These are phyloP conservation scores for Lyophyllum atratum DNA, from an alignment of 768 basidiomycete species.

Conservation along the genomic window DNA sequence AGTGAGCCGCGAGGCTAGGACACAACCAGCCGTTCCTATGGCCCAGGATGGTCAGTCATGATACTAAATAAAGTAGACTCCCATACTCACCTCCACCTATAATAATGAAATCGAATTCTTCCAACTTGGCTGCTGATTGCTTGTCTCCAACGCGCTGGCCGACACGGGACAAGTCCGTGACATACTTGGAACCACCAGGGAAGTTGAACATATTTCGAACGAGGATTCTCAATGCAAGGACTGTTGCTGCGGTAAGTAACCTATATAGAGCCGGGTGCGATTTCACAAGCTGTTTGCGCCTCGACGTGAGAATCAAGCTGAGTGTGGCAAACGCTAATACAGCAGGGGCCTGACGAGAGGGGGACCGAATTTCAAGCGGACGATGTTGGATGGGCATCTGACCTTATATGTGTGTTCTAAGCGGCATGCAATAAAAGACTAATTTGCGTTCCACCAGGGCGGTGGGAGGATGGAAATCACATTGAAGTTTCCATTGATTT, in stretches of 20 bases:
- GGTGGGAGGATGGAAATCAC: constrained; percentile 2
- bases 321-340: background rate
- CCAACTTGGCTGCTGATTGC: constrained; percentile 9
- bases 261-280: background rate
- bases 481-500: background rate
- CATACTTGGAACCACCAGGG: constrained; percentile 6
- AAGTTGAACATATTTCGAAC: constrained; percentile 7
- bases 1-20: constrained; percentile 56
- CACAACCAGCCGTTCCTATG: constrained; percentile 66
- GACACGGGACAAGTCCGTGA: constrained; percentile 27
- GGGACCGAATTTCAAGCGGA: background rate
- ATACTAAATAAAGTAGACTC: background rate
- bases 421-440: too few relatives aligned
- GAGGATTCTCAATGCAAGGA: background rate
- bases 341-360: background rate
- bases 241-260: background rate
- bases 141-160: constrained; percentile 12
- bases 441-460: too few relatives aligned
- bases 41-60: background rate
- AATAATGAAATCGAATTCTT: constrained; percentile 52
- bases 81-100: constrained; percentile 51
- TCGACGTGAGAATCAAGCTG: background rate
- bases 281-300: too few relatives aligned
- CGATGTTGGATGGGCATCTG: background rate
- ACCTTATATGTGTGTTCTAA: background rate